A percentile compares a stretch with the other conserved stretches of the same genome.
phyloP scores from a whole-genome alignment of 148 eudicot genomes.

The Bassia scoparia region DNA sequence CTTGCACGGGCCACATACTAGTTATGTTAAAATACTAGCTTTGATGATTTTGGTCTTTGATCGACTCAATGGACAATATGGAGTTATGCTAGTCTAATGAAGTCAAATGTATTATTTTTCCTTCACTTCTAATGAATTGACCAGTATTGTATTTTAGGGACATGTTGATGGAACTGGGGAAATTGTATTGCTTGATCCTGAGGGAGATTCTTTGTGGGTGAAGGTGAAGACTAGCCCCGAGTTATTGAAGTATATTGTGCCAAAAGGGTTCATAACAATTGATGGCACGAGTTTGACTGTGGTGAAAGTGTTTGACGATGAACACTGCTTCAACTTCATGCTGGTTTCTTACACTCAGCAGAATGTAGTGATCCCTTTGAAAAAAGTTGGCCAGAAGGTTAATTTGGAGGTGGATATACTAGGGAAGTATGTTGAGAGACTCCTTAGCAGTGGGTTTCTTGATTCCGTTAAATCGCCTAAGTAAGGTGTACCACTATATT shows the following conservation, averaged over 20 bases:
- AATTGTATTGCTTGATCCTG: constrained; percentile 49
- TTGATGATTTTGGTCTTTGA: neutral
- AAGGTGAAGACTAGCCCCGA: constrained; percentile 67
- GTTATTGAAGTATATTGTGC: constrained; percentile 75
- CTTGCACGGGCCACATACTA: too few relatives aligned
- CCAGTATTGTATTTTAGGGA: constrained; percentile 39
- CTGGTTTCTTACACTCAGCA: constrained; percentile 84
- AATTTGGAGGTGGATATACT: constrained; percentile 94
- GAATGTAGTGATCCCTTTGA: constrained; percentile 76
- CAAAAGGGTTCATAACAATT: constrained; percentile 83
- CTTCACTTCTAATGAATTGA: neutral
- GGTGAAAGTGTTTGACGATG: constrained; percentile 81
- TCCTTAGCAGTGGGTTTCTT: constrained; percentile 65
- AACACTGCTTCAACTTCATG: constrained; percentile 79
- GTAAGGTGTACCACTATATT: neutral
- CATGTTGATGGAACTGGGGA: constrained; percentile 93
- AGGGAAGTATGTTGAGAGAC: constrained; percentile 91
- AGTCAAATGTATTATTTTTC: neutral
- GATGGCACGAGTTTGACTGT: constrained; percentile 98
- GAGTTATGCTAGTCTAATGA: neutral
- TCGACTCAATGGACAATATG: neutral
- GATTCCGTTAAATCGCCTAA: constrained; percentile 38
- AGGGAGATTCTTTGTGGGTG: constrained; percentile 88
- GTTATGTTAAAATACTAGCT: neutral
- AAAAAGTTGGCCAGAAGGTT: constrained; percentile 89